Base-by-base conservation (phyloP, 495 filamentous ascomycete genomes). In the Friedmanniomyces endolithicus region DNA sequence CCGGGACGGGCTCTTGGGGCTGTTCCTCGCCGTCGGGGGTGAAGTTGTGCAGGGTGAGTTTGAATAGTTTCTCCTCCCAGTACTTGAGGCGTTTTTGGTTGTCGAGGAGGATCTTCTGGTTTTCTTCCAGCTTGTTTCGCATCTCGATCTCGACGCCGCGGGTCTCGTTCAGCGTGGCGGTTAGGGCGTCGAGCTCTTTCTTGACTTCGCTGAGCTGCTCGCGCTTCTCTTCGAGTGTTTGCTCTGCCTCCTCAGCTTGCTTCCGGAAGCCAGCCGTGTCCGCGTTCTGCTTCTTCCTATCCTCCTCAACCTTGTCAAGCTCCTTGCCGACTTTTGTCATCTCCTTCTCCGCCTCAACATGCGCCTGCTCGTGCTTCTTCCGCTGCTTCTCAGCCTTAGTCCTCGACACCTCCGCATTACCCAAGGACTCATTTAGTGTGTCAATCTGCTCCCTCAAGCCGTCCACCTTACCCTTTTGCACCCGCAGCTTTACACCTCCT, bases 51-150 rank as follows among this genome's bases (percentile, higher is more conserved):
- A 96, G 70, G 9, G 75, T 66, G 20, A 88, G 75, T 71, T 94
- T 95, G 59, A 75, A 74, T 7, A 94, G 72, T 73, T 95, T 95
- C 51, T 94, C 86, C 24, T 87, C 74, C 88, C 88, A 96, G 72
- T 94, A 86, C 25, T 73, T 76, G 16, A 85, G 72, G 17, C 86
- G 80, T 70, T 87, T 90, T 65, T 95, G 85, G 69, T 92, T 90
- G 57, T 98, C 92, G 8, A 70, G 65, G 22, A 95, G 77, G 11
- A 83, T 79, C 69, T 96, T 98, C 59, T 95, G 87, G 70, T 88
- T 90, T 66, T 97, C 90, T 64, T 97, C 88, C 17, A 97, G 80
- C 68, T 94, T 92, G 68, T 96, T 96, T 49, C 88, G 87, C 88
- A 96, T 96, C 68, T 97, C 92, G 56, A 98, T 95, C 70, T 97